Evolutionary conservation across 1,284 basidiomycete genomes (phyloP).

Genomic region (Heimioporus punctisporus): DNA sequence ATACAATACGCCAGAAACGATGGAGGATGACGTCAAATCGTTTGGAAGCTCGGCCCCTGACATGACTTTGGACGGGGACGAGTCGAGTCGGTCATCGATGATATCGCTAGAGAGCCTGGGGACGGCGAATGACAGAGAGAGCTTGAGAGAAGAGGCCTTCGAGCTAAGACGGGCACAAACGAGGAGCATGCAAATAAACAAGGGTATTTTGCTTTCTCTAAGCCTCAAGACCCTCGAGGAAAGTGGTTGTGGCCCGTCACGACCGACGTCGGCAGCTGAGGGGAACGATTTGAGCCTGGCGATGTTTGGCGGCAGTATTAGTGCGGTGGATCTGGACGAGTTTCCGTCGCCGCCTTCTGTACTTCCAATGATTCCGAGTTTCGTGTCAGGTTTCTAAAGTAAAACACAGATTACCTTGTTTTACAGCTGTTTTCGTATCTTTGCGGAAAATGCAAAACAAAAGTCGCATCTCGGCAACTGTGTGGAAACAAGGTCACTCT

Average conservation of each 20-base stretch:
- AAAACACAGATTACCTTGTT: too few species aligned
- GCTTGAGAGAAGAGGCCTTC: slow-evolving; percentile 36
- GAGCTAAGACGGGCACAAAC: slow-evolving; percentile 47
- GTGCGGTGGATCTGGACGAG: slow-evolving; percentile 42
- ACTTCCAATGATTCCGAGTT: slow-evolving; percentile 34
- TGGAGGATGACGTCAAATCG: slow-evolving; percentile 22
- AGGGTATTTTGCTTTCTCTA: slow-evolving; percentile 41
- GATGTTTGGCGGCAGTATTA: slow-evolving; percentile 32
- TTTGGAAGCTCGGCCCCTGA: slow-evolving; percentile 25
- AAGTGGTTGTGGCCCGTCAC: slow-evolving; percentile 4
- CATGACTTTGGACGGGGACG: slow-evolving; percentile 26
- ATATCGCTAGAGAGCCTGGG: slow-evolving; percentile 27
- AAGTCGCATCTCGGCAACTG: too few species aligned
- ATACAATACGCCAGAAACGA: not conserved
- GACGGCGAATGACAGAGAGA: slow-evolving; percentile 18
- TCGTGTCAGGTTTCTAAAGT: slow-evolving; percentile 28
- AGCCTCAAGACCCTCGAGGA: slow-evolving; percentile 16
- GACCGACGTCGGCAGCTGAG: not conserved
- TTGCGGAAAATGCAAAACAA: too few species aligned
- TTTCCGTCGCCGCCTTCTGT: slow-evolving; percentile 46
- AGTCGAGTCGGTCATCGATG: slow-evolving; percentile 25
- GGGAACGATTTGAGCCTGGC: slow-evolving; percentile 13
- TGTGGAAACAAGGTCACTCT: too few species aligned
- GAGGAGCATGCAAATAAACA: slow-evolving; percentile 49
- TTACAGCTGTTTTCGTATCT: too few species aligned